Evolutionary conservation across 768 basidiomycete species (phyloP), one percentile per base, ranked within the genome.

Genomic region (Solioccasus polychromus): DNA sequence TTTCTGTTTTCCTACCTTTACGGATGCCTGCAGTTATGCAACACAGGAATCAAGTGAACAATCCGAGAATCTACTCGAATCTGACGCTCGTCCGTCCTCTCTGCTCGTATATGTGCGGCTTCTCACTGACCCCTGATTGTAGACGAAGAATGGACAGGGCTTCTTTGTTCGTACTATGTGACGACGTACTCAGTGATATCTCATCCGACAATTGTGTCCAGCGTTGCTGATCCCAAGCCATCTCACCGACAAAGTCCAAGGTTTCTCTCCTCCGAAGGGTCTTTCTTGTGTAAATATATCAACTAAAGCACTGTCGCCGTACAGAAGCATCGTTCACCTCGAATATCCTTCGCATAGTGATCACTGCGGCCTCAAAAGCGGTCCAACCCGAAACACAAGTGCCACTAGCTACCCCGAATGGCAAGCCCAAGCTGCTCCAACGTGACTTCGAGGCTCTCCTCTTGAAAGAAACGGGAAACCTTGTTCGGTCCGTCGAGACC

Each of bases 401-500:
- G 12, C 22, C 47, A 10, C 15, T 11, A 17, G 11, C 19, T 18
- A 28, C 22, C n/a, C n/a, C 19, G 1, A 20, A 29, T 8, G 22
- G 19, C 22, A 4, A 12, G 2, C 42, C 39, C 12, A 43, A 34
- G 2, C 17, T 14, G 8, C 22, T 30, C 19, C 42, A 29, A 34
- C 42, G 1, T 8, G 22, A 9, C 20, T 35, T 44, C 31, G 41
- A 45, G 29, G 5, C 19, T 1, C 19, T 48, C 4, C 15, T 49
- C 24, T 47, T 20, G 18, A 47, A 47, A 10, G 52, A 48, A 44
- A 11, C 8, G 2, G 19, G 28, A 3, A 48, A 41, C 18, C 31
- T 50, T 9, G 3, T 38, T n/a, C 20, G 15, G 35, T 38, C 44
- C 35, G 24, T 58, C 4, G 46, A 46, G 38, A 45, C 20, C 19